Percentiles rank a stretch among this genome's conserved stretches.
These are phyloP conservation scores for Teunomyces panamensis DNA, from an alignment of 805 yeast species.

Conservation along the genomic window DNA sequence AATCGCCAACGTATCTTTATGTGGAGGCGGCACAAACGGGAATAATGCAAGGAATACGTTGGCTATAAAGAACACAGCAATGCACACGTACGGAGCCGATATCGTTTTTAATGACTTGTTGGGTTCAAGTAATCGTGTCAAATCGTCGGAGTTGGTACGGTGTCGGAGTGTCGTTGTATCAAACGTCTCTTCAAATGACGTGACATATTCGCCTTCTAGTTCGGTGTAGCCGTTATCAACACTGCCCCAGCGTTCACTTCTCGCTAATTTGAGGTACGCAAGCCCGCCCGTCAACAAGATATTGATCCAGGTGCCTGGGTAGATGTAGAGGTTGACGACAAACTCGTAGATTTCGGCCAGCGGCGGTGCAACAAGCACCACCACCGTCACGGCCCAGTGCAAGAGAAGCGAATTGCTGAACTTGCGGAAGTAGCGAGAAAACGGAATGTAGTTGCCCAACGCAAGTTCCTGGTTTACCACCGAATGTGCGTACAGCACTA, in stretches of 20 bases:
- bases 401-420: slow-evolving; percentile 44
- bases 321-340: slow-evolving; percentile 58
- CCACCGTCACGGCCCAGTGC: slow-evolving; percentile 56
- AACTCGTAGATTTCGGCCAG: slow-evolving; percentile 63
- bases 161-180: background rate
- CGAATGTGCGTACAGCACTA: slow-evolving; percentile 60
- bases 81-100: slow-evolving; percentile 30
- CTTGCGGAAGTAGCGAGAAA: slow-evolving; percentile 43
- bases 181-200: background rate
- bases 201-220: slow-evolving; percentile 6
- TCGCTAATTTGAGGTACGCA: slow-evolving; percentile 46
- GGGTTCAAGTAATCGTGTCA: background rate
- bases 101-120: slow-evolving; percentile 5
- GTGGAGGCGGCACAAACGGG: slow-evolving; percentile 57
- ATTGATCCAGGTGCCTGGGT: slow-evolving; percentile 63
- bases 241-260: slow-evolving; percentile 40
- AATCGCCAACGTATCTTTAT: slow-evolving; percentile 26
- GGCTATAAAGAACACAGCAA: slow-evolving; percentile 39
- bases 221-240: background rate
- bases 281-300: slow-evolving; percentile 51
- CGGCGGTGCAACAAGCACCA: slow-evolving; percentile 57
- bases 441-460: slow-evolving; percentile 50
- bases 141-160: background rate
- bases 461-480: slow-evolving; percentile 60
- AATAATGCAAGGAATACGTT: slow-evolving; percentile 51